Evolutionary conservation across 2,329 filamentous ascomycete genomes (phyloP).

Genomic region (Harringtonia lauricola): DNA sequence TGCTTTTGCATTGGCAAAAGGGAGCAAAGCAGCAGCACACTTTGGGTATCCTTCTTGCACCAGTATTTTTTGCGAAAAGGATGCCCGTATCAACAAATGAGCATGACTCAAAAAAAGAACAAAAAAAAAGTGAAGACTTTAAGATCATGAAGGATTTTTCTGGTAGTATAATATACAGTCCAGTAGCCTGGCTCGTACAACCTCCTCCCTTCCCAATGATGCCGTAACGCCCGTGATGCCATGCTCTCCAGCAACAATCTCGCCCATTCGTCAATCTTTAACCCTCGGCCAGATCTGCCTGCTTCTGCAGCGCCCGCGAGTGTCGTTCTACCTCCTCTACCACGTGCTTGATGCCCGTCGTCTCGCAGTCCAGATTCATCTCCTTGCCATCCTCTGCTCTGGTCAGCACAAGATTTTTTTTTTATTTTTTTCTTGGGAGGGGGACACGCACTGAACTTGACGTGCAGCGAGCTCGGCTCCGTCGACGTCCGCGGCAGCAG

Average conservation of each 20-base stretch:
- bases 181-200: too few relatives aligned
- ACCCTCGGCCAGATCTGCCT: slow-evolving; percentile 59
- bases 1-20: too few relatives aligned
- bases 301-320: slow-evolving; percentile 69
- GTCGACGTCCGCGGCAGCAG: slow-evolving; percentile 61
- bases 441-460: slow-evolving; percentile 71
- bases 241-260: too few relatives aligned
- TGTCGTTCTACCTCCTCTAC: slow-evolving; percentile 85
- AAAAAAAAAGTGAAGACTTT: slow-evolving; percentile 1
- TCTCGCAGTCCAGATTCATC: slow-evolving; percentile 69
- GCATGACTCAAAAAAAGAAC: not conserved
- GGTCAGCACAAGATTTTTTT: not conserved
- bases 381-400: slow-evolving; percentile 80
- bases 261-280: slow-evolving; percentile 5
- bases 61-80: too few relatives aligned
- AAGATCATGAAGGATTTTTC: too few relatives aligned
- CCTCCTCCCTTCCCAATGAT: too few relatives aligned
- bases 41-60: too few relatives aligned
- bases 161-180: too few relatives aligned
- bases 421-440: too few relatives aligned
- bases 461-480: slow-evolving; percentile 54
- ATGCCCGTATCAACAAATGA: too few relatives aligned
- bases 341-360: slow-evolving; percentile 74
- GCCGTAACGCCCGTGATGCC: too few relatives aligned
- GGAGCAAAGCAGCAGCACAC: too few relatives aligned